Conservation (phyloP, 768 basidiomycete genomes). For the Phaeolepiota aurea region DNA sequence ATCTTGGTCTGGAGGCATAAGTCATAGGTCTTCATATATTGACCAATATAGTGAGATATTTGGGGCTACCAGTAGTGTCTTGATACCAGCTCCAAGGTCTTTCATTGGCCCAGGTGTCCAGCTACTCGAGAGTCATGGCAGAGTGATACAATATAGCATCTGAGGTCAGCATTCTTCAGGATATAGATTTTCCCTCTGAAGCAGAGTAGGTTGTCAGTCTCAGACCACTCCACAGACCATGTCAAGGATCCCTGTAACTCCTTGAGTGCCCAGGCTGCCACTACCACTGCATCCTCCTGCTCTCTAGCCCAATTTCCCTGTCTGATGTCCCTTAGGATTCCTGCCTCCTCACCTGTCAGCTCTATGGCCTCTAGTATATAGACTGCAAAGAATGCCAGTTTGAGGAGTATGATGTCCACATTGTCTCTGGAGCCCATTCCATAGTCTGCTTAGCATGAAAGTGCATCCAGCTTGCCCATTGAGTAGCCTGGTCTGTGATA, state of each 20-base stretch:
- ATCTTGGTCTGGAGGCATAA: background rate
- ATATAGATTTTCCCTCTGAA: no score
- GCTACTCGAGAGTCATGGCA: conserved; percentile 14
- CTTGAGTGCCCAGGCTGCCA: background rate
- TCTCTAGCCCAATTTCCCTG: background rate
- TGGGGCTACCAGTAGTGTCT: no score
- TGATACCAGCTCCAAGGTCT: no score
- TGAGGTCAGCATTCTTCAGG: no score
- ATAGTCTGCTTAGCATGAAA: background rate
- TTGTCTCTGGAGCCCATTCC: no score
- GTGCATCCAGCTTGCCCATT: no score
- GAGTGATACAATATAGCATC: conserved; percentile 18
- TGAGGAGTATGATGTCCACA: no score
- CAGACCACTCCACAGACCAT: background rate
- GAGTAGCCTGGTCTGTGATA: conserved; percentile 1
- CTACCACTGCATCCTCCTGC: no score
- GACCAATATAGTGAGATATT: conserved; percentile 7
- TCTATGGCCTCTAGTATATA: no score
- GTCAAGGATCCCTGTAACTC: background rate
- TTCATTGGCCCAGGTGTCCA: no score
- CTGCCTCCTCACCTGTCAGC: background rate
- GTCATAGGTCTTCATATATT: background rate
- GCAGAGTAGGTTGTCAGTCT: no score
- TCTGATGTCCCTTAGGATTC: background rate
- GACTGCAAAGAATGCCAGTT: no score